Evolutionary conservation across 495 filamentous ascomycete species (phyloP).

Genomic region (Terfezia boudieri): DNA sequence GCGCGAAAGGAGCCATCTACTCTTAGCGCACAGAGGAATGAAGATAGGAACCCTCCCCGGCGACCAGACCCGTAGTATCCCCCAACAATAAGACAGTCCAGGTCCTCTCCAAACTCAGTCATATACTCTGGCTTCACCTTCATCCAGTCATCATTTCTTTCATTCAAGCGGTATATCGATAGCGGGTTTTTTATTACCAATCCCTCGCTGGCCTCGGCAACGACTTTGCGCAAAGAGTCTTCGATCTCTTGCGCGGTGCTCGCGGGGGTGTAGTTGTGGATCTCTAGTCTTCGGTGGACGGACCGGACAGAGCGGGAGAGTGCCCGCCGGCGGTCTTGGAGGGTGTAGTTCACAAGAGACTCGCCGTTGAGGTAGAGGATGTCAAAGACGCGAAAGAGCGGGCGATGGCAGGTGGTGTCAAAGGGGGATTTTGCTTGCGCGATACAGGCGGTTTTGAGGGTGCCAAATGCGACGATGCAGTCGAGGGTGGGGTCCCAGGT

Average conservation of each 20-base stretch:
- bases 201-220: constrained; percentile 75
- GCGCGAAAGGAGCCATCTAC: constrained; percentile 39
- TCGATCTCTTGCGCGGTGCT: constrained; percentile 50
- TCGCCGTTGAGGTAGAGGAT: constrained; percentile 70
- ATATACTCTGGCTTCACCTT: constrained; percentile 99
- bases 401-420: constrained; percentile 42
- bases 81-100: constrained; percentile 74
- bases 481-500: constrained; percentile 87
- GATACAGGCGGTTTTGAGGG: constrained; percentile 76
- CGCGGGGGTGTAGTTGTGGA: constrained; percentile 52
- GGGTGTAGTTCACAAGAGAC: constrained; percentile 55
- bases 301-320: constrained; percentile 41
- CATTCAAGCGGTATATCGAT: constrained; percentile 66
- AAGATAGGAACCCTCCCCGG: constrained; percentile 60
- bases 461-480: constrained; percentile 72
- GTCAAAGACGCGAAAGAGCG: constrained; percentile 67
- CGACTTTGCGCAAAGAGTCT: constrained; percentile 51
- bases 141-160: constrained; percentile 92
- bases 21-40: constrained; percentile 69
- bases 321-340: constrained; percentile 60
- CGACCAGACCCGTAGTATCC: constrained; percentile 81
- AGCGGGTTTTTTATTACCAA: constrained; percentile 86
- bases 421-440: constrained; percentile 60
- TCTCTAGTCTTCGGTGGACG: constrained; percentile 54
- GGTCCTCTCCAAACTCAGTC: constrained; percentile 82